Evolutionary conservation across 805 yeast species (phyloP).

Genomic region (Monosporozyma solicola): DNA sequence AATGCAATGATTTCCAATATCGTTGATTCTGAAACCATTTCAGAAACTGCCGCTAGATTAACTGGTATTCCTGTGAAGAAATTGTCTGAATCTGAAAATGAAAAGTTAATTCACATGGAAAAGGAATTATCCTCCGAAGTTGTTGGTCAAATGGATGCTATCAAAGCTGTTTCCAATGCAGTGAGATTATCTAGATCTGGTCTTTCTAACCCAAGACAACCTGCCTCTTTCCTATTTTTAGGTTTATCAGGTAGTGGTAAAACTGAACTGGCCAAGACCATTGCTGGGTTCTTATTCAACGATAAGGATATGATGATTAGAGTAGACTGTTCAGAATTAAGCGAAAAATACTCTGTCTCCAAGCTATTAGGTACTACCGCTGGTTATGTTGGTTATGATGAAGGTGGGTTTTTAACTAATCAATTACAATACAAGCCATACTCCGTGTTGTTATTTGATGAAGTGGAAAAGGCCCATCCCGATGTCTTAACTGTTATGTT

Average conservation of each 20-base stretch:
- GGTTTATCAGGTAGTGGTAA: slow-evolving; percentile 98
- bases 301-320: slow-evolving; percentile 96
- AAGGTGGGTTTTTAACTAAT: slow-evolving; percentile 93
- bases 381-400: slow-evolving; percentile 94
- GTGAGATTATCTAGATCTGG: slow-evolving; percentile 91
- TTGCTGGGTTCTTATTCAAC: slow-evolving; percentile 91
- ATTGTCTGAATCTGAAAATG: slow-evolving; percentile 89
- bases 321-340: slow-evolving; percentile 93
- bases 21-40: slow-evolving; percentile 84
- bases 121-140: slow-evolving; percentile 69
- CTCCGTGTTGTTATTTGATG: slow-evolving; percentile 93
- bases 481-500: slow-evolving; percentile 87
- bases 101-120: slow-evolving; percentile 93
- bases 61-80: slow-evolving; percentile 96
- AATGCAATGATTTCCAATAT: slow-evolving; percentile 75
- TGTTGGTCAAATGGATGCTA: slow-evolving; percentile 94
- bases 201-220: slow-evolving; percentile 90
- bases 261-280: slow-evolving; percentile 93
- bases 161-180: slow-evolving; percentile 92
- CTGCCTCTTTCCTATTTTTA: slow-evolving; percentile 88
- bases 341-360: slow-evolving; percentile 92
- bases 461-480: slow-evolving; percentile 97
- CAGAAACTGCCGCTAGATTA: slow-evolving; percentile 94
- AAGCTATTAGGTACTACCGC: slow-evolving; percentile 96
- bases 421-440: slow-evolving; percentile 87